Conservation (phyloP, 2,329 filamentous ascomycete genomes). For the Cordyceps cicadae region DNA sequence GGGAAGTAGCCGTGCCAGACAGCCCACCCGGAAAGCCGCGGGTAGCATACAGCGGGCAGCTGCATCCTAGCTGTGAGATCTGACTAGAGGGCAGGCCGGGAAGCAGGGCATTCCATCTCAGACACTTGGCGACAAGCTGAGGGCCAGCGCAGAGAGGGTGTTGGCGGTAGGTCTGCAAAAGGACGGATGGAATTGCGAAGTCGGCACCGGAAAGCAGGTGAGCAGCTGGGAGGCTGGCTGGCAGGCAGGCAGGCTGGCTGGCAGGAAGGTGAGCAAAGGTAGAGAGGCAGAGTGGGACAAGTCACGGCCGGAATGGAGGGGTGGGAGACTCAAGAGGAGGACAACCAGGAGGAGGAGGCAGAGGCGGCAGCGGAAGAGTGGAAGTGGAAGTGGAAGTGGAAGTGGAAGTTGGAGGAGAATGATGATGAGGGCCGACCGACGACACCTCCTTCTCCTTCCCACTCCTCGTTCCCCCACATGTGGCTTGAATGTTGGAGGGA, state of each 20-base stretch:
- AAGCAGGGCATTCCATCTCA: constrained; percentile 21
- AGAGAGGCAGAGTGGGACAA: neutral
- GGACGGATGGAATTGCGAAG: neutral
- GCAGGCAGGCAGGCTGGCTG: no score
- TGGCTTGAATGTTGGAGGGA: neutral
- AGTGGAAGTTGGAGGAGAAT: no score
- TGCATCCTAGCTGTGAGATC: constrained; percentile 21
- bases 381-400: no score
- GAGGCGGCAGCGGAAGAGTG: neutral
- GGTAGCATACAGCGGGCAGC: neutral
- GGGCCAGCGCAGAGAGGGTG: neutral
- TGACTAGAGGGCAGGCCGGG: constrained; percentile 16
- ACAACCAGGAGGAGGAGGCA: neutral
- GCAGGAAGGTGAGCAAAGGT: no score
- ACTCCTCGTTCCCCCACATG: neutral
- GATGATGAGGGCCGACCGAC: no score
- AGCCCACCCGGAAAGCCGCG: neutral
- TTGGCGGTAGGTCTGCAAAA: neutral
- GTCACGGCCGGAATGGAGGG: neutral
- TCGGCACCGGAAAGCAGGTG: neutral
- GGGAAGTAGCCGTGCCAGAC: neutral
- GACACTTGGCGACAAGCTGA: constrained; percentile 14
- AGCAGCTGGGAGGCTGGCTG: no score
- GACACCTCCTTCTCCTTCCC: neutral
- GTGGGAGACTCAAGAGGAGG: neutral